Conservation (phyloP, 495 filamentous ascomycete genomes). For the Aspergillus nidulans region DNA sequence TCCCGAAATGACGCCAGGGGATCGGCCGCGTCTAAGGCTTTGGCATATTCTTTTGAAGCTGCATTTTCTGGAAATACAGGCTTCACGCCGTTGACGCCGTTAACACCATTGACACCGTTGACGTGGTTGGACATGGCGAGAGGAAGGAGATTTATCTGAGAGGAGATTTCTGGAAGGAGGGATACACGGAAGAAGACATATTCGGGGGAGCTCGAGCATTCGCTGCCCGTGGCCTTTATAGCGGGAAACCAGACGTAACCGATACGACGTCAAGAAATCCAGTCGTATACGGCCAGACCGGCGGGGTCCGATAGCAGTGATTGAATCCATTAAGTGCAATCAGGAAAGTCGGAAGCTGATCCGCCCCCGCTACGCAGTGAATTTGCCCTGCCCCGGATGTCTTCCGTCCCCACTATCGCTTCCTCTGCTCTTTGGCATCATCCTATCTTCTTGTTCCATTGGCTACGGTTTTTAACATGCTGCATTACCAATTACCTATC, state of each 20-base stretch:
- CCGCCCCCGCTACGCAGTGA: not conserved
- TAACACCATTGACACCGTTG: slow-evolving; percentile 23
- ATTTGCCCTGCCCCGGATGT: slow-evolving; percentile 12
- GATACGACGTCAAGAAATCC: not conserved
- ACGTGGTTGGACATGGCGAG: slow-evolving; percentile 15
- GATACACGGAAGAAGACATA: not conserved
- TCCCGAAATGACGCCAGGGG: slow-evolving; percentile 59
- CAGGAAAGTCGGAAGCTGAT: slow-evolving; percentile 9
- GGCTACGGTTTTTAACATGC: not conserved
- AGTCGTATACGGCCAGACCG: not conserved
- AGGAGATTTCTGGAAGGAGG: not conserved
- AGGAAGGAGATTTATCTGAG: not conserved
- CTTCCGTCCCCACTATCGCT: slow-evolving; percentile 22
- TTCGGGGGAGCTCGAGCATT: not conserved
- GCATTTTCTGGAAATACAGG: slow-evolving; percentile 36
- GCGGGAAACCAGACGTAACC: not conserved
- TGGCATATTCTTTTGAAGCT: slow-evolving; percentile 51
- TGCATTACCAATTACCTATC: not conserved
- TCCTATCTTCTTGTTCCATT: not conserved
- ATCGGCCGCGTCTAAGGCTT: slow-evolving; percentile 64
- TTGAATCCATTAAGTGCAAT: not conserved
- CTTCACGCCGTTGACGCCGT: slow-evolving; percentile 20
- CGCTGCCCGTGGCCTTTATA: not conserved
- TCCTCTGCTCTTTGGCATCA: not conserved
- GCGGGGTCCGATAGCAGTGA: not conserved